Base-by-base conservation (phyloP, 768 basidiomycete species). In the Amanita phalloides region DNA sequence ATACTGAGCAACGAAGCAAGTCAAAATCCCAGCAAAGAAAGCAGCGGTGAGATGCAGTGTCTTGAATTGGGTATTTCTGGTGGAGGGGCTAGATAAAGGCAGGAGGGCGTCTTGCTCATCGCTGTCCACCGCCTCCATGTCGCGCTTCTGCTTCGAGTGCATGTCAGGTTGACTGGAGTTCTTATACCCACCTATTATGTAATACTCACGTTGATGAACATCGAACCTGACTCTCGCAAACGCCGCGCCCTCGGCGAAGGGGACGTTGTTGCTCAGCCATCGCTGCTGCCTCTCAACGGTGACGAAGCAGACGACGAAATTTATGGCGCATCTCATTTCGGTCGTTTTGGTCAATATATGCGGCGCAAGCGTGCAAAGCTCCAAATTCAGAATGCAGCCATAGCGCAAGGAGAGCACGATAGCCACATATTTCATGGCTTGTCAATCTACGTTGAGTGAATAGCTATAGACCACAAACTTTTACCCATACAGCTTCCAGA, bases 311-410 rank as follows among this genome's bases (percentile, higher is more conserved):
- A 74, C 47, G 67, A 71, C 8, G 70, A 73, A 21, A 74, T 78
- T 7, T 96, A 94, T 62, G 89, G 85, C 0, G 78, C 86, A 2
- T 79, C 85, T 28, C 77, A 72, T 33, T 97, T 94, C 63, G 92
- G 90, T 11, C 80, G 79, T 1, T 90, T 81, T 55, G 88, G 86
- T 0, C 84, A 93, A 61, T 97, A 96, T 61, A 91, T 96, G 90
- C 66, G 74, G 2, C 74, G 92, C 54, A 97, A 97, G 68, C 79
- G 95, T 2, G 84, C 86, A 28, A 98, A 98, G 64, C 64, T 98
- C 45, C 88, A 87, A 58, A 81, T 90, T 4, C 88, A 92, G 67
- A 90, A 91, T 54, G 62, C 66, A 1, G 66, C 68, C 21, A 60
- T 77, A 49, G 47, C 51, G 49, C 49, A n/a, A 20, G 62, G 47